phyloP scores from a whole-genome alignment of 73 alveolate species.

The Diophrys appendiculata region DNA sequence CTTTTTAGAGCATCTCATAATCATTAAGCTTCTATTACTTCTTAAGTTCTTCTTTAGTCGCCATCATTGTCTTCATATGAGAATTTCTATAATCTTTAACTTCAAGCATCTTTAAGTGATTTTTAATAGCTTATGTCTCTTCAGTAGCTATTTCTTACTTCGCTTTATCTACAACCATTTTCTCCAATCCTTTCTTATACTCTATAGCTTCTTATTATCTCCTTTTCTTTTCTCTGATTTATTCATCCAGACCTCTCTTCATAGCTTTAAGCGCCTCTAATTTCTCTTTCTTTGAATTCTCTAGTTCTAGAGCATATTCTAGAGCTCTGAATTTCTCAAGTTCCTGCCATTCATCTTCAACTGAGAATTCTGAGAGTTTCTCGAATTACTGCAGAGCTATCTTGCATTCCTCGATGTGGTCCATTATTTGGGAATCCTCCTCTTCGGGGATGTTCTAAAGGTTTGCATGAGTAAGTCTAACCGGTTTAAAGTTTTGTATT shows the following conservation, averaged over 20 bases:
- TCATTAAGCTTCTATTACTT: background rate
- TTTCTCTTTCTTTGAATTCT: background rate
- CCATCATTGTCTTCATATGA: no score
- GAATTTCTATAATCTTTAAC: background rate
- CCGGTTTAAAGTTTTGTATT: background rate
- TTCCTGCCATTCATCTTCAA: slow-evolving; percentile 18
- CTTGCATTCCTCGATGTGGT: background rate
- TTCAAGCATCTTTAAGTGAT: background rate
- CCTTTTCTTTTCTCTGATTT: background rate
- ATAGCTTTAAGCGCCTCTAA: background rate
- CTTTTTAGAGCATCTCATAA: background rate
- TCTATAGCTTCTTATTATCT: background rate
- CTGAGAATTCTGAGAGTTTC: background rate
- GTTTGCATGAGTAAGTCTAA: background rate
- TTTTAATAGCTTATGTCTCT: background rate
- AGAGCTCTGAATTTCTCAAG: slow-evolving; percentile 11
- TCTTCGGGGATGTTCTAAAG: background rate
- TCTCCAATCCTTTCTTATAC: background rate
- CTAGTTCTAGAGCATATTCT: background rate
- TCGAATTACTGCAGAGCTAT: background rate
- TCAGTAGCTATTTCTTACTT: background rate
- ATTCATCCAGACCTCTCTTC: background rate
- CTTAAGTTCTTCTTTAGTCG: background rate
- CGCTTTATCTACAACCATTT: background rate
- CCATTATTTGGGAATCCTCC: background rate